phyloP scores from a whole-genome alignment of 2,329 filamentous ascomycete species.

The Xylariaceae sp. region DNA sequence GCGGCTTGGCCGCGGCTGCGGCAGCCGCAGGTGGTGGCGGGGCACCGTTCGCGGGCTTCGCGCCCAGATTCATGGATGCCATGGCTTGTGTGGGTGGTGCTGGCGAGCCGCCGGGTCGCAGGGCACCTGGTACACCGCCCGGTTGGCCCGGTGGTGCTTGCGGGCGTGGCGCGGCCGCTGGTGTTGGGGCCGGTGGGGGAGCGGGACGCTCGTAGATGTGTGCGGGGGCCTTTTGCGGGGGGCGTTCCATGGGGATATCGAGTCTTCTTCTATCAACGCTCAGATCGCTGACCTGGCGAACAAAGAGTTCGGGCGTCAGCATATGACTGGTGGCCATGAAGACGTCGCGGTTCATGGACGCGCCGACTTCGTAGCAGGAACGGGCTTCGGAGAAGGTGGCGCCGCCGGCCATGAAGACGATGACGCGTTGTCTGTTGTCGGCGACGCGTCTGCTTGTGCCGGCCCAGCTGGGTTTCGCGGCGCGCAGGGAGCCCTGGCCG shows the following conservation, averaged over 20 bases:
- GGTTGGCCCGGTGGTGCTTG: slow-evolving; percentile 28
- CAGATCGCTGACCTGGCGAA: slow-evolving; percentile 77
- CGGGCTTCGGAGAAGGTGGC: slow-evolving; percentile 90
- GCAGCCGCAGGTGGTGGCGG: slow-evolving; percentile 23
- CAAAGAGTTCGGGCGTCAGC: slow-evolving; percentile 76
- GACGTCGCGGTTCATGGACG: slow-evolving; percentile 69
- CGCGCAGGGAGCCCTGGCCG: slow-evolving; percentile 72
- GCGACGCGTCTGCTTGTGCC: slow-evolving; percentile 66
- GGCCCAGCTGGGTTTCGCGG: slow-evolving; percentile 93
- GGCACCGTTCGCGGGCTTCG: slow-evolving; percentile 27
- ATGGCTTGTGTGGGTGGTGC: slow-evolving; percentile 51
- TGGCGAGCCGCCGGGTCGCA: slow-evolving; percentile 26
- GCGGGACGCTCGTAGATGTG: slow-evolving; percentile 74
- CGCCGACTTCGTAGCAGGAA: slow-evolving; percentile 80
- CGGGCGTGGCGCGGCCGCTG: too few relatives aligned
- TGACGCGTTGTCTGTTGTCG: slow-evolving; percentile 83
- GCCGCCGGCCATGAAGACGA: slow-evolving; percentile 92
- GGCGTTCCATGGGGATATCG: slow-evolving; percentile 74
- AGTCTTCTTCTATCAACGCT: slow-evolving; percentile 69
- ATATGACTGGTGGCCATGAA: slow-evolving; percentile 89
- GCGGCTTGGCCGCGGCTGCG: slow-evolving; percentile 32
- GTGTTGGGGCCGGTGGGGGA: slow-evolving; percentile 37
- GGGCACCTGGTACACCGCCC: slow-evolving; percentile 31
- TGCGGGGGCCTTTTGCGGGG: slow-evolving; percentile 73
- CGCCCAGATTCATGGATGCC: slow-evolving; percentile 48